Evolutionary conservation across 148 eudicot species (phyloP).

Genomic region (Rhododendron ovatum): DNA sequence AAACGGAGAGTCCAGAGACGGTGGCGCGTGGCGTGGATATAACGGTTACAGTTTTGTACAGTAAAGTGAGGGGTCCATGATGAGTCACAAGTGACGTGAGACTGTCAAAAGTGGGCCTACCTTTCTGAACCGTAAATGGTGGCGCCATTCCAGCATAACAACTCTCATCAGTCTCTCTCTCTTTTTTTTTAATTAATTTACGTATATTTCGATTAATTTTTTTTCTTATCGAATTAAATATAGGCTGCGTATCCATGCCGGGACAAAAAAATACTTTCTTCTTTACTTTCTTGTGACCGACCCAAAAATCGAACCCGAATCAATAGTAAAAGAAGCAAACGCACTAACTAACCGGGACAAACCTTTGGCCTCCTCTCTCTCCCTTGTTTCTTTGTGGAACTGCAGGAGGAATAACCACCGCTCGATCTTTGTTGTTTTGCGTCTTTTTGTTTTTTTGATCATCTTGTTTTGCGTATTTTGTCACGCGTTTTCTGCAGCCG

Average conservation of each 20-base stretch:
- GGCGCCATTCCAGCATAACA: constrained; percentile 7
- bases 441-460: not conserved
- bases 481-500: constrained; percentile 17
- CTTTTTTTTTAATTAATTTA: too few species aligned
- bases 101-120: not conserved
- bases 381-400: not conserved
- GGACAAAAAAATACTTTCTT: too few species aligned
- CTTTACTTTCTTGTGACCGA: not conserved
- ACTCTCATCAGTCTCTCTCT: too few species aligned
- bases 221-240: too few species aligned
- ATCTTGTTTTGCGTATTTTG: not conserved
- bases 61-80: not conserved
- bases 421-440: constrained; percentile 1
- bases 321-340: not conserved
- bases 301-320: not conserved
- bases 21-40: not conserved
- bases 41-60: not conserved
- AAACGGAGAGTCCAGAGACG: not conserved
- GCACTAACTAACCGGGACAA: not conserved
- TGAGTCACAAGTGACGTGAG: not conserved
- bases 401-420: not conserved
- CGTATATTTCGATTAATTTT: too few species aligned
- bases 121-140: constrained; percentile 10
- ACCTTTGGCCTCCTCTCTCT: not conserved
- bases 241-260: too few species aligned